phyloP scores from a whole-genome alignment of 257 asterid genomes.

The Primulina tabacum region DNA sequence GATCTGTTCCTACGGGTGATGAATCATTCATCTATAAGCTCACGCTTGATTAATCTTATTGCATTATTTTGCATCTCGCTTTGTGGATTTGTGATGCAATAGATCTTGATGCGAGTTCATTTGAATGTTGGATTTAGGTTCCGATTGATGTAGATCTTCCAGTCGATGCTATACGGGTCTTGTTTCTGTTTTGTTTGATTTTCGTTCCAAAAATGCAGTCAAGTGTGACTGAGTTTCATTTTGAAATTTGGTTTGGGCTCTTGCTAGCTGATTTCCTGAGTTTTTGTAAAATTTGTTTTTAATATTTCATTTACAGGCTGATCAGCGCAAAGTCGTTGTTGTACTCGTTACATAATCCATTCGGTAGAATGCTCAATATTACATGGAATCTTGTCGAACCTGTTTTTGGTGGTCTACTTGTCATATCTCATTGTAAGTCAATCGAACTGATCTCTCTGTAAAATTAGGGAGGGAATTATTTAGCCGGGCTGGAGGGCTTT shows the following conservation, averaged over 20 bases:
- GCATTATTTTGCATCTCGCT: constrained; percentile 16
- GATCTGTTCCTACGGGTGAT: constrained; percentile 19
- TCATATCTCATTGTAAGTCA: constrained; percentile 16
- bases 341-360: background rate
- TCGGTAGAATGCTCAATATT: constrained; percentile 5
- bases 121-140: constrained; percentile 21
- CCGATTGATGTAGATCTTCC: constrained; percentile 25
- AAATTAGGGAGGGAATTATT: constrained; percentile 26
- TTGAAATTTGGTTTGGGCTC: constrained; percentile 2
- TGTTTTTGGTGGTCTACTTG: background rate
- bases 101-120: constrained; percentile 30
- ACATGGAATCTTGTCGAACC: constrained; percentile 8
- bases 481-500: constrained; percentile 25
- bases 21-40: constrained; percentile 17
- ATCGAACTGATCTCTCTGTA: constrained; percentile 12
- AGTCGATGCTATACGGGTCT: constrained; percentile 4
- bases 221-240: constrained; percentile 3
- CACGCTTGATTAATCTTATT: constrained; percentile 16
- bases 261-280: constrained; percentile 16
- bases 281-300: background rate
- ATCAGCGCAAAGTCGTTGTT: background rate
- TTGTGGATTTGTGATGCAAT: constrained; percentile 11
- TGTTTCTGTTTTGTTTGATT: background rate
- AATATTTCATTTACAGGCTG: constrained; percentile 5
- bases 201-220: constrained; percentile 27